A percentile compares a stretch with the other conserved stretches of the same genome.
phyloP scores from a whole-genome alignment of 176 grass and related monocot genomes.

The Lolium perenne region DNA sequence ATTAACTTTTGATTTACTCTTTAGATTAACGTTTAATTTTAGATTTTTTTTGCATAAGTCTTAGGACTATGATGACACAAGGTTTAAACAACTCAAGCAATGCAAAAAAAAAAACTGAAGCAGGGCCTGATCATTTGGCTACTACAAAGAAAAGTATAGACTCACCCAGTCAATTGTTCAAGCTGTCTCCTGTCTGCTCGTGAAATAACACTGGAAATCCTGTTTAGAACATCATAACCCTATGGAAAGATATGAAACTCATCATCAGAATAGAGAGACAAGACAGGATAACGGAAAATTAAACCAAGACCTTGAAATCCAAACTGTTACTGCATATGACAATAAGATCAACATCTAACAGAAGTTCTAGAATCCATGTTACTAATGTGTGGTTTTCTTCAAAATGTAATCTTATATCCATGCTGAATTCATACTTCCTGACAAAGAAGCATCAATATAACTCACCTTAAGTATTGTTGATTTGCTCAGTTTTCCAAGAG shows the following conservation, averaged over 20 bases:
- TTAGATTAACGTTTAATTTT: background rate
- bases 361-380: slow-evolving; percentile 21
- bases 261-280: slow-evolving; percentile 32
- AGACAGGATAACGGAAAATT: too few species aligned
- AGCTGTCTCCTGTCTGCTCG: slow-evolving; percentile 63
- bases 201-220: slow-evolving; percentile 82
- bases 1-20: background rate
- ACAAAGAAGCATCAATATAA: slow-evolving; percentile 29
- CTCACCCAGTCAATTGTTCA: slow-evolving; percentile 92
- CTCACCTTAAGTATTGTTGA: slow-evolving; percentile 92
- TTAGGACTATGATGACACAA: background rate
- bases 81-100: background rate
- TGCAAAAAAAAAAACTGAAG: background rate
- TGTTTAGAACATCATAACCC: slow-evolving; percentile 93
- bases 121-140: background rate
- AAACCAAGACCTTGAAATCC: too few species aligned
- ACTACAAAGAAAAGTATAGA: slow-evolving; percentile 20
- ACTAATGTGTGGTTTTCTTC: slow-evolving; percentile 8
- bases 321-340: background rate
- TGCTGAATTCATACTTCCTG: slow-evolving; percentile 13
- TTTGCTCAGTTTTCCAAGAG: slow-evolving; percentile 96
- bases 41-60: background rate
- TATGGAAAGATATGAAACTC: slow-evolving; percentile 44
- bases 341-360: background rate
- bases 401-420: slow-evolving; percentile 17